Percentiles rank a stretch among this genome's conserved stretches.
Conservation (phyloP, 108 stramenopile genomes). For the Nannochloropsis oceanica region DNA sequence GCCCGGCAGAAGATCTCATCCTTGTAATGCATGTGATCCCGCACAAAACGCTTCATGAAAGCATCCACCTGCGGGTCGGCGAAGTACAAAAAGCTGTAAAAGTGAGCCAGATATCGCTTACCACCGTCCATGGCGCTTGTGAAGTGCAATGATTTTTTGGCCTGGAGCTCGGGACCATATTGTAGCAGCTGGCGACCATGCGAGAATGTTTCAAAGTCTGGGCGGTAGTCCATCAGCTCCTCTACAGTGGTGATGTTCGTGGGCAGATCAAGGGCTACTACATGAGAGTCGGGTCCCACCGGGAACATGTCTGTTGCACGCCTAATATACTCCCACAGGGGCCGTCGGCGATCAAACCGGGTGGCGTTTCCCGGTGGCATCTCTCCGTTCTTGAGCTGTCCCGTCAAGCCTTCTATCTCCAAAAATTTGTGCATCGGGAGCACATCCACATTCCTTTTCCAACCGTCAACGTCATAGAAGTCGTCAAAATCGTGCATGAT, state of each 20-base stretch:
- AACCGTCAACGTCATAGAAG: slow-evolving; percentile 49
- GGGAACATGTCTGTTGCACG: slow-evolving; percentile 19
- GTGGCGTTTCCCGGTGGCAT: slow-evolving; percentile 51
- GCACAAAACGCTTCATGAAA: slow-evolving; percentile 30
- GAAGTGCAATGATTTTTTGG: not conserved
- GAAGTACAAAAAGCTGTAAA: slow-evolving; percentile 31
- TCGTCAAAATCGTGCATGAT: slow-evolving; percentile 43
- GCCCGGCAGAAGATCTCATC: slow-evolving; percentile 41
- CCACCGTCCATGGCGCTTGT: slow-evolving; percentile 4
- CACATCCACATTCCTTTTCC: slow-evolving; percentile 44
- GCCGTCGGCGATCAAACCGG: slow-evolving; percentile 41
- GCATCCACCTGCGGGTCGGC: slow-evolving; percentile 12
- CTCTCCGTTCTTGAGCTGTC: slow-evolving; percentile 31
- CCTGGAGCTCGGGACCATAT: not conserved
- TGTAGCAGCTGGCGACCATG: not conserved
- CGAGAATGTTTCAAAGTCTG: not conserved
- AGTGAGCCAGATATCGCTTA: slow-evolving; percentile 20
- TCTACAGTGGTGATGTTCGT: not conserved
- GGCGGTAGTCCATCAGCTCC: not conserved
- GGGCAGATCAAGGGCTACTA: not conserved
- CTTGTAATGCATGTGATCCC: slow-evolving; percentile 33
- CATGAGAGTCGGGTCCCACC: not conserved
- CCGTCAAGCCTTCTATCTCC: slow-evolving; percentile 40
- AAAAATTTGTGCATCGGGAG: slow-evolving; percentile 63
- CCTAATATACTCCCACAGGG: slow-evolving; percentile 39